A percentile compares a stretch with the other conserved stretches of the same genome.
Conservation (phyloP, 495 filamentous ascomycete species). For the Penicillium egyptiacum region DNA sequence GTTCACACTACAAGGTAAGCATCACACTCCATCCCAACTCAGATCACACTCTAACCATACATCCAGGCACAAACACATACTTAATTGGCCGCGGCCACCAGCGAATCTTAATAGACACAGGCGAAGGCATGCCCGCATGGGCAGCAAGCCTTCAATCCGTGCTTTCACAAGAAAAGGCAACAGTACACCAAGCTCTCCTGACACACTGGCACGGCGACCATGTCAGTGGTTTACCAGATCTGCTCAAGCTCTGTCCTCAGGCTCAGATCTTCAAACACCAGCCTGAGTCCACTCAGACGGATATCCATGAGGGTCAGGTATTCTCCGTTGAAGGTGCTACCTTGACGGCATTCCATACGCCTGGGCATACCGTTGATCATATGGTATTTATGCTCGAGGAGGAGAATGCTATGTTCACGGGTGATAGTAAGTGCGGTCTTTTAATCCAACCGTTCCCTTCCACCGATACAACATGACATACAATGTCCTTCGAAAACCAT, state of each 20-base stretch:
- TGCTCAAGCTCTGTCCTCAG: conserved; percentile 60
- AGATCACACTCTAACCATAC: conserved; percentile 5
- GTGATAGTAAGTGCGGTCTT: conserved; percentile 60
- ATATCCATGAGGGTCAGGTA: conserved; percentile 67
- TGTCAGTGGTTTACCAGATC: conserved; percentile 66
- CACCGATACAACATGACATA: background rate
- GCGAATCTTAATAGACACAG: conserved; percentile 79
- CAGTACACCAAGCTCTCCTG: conserved; percentile 63
- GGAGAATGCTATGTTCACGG: conserved; percentile 87
- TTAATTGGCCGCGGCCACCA: conserved; percentile 67
- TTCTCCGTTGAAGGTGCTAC: conserved; percentile 77
- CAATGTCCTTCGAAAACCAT: background rate
- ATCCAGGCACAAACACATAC: conserved; percentile 82
- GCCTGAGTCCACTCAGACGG: conserved; percentile 36
- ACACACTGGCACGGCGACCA: conserved; percentile 96
- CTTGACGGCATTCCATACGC: conserved; percentile 70
- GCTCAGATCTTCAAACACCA: conserved; percentile 53
- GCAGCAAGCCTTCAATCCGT: conserved; percentile 55
- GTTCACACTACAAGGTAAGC: conserved; percentile 55
- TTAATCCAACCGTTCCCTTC: background rate
- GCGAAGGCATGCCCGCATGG: conserved; percentile 66
- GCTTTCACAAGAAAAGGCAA: conserved; percentile 63
- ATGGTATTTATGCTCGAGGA: conserved; percentile 69
- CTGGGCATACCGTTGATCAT: conserved; percentile 87
- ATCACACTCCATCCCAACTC: background rate